Evolutionary conservation across 1,139 yeast genomes (phyloP).

Genomic region (Neolecta irregularis): DNA sequence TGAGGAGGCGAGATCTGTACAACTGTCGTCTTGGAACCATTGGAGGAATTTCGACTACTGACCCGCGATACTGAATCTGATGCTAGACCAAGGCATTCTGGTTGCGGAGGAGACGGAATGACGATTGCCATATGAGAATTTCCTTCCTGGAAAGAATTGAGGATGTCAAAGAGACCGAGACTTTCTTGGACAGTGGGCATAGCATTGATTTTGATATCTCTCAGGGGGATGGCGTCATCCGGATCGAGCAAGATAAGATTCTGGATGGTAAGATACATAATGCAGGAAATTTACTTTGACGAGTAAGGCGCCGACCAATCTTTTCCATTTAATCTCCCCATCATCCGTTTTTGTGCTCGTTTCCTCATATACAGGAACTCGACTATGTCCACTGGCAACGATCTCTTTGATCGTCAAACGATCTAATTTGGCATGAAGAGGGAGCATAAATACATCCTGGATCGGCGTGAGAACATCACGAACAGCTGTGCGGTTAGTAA

Average conservation of each 20-base stretch:
- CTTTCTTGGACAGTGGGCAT: constrained; percentile 10
- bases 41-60: background rate
- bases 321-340: no score
- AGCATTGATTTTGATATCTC: constrained; percentile 6
- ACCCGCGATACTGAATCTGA: background rate
- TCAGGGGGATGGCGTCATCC: constrained; percentile 8
- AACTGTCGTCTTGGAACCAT: constrained; percentile 4
- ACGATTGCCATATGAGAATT: constrained; percentile 11
- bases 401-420: constrained; percentile 6
- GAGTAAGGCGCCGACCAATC: no score
- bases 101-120: constrained; percentile 8
- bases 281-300: no score
- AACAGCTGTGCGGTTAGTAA: no score
- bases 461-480: constrained; percentile 9
- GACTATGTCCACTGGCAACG: constrained; percentile 8
- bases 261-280: constrained; percentile 11
- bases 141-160: constrained; percentile 9
- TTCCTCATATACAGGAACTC: constrained; percentile 9
- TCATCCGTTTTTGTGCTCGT: no score
- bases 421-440: constrained; percentile 6
- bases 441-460: constrained; percentile 11
- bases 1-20: background rate
- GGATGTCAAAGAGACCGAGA: constrained; percentile 7
- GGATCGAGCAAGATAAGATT: constrained; percentile 9
- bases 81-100: constrained; percentile 1